Percentiles rank a stretch among this genome's conserved stretches.
phyloP scores from a whole-genome alignment of 2,329 filamentous ascomycete genomes.

The Aschersonia sp. region DNA sequence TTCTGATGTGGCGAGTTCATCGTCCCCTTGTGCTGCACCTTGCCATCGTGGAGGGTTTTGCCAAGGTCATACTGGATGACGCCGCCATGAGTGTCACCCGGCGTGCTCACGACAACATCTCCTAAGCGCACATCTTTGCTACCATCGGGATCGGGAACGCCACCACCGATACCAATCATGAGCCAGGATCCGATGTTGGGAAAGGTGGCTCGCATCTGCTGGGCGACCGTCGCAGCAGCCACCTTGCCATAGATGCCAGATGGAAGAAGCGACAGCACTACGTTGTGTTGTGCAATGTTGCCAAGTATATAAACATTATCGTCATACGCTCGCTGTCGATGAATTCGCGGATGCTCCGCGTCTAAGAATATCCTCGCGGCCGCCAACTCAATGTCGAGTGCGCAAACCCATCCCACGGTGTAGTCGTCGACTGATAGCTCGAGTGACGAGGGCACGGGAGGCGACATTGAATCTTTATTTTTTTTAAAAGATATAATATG shows the following conservation, averaged over 20 bases:
- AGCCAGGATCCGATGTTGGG: neutral
- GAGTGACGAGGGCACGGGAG: neutral
- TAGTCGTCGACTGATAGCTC: neutral
- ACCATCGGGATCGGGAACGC: neutral
- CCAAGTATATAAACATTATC: neutral
- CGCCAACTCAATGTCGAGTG: neutral
- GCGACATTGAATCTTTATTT: neutral
- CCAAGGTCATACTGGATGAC: neutral
- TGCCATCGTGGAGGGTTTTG: neutral
- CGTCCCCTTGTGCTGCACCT: neutral
- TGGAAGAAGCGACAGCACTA: neutral
- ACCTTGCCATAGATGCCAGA: neutral
- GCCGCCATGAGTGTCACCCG: neutral
- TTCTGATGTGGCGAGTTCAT: neutral
- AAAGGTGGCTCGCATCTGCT: neutral
- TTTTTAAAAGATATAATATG: too few relatives aligned
- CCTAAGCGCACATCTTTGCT: neutral
- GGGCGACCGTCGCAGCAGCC: neutral
- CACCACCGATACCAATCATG: neutral
- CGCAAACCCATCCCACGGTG: neutral
- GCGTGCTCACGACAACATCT: neutral
- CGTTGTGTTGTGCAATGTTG: neutral
- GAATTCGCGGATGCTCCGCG: neutral
- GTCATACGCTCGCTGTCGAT: neutral
- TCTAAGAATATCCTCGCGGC: neutral